Evolutionary conservation across 371 early-diverging fungal species (phyloP).

Genomic region (Mortierella sp.): DNA sequence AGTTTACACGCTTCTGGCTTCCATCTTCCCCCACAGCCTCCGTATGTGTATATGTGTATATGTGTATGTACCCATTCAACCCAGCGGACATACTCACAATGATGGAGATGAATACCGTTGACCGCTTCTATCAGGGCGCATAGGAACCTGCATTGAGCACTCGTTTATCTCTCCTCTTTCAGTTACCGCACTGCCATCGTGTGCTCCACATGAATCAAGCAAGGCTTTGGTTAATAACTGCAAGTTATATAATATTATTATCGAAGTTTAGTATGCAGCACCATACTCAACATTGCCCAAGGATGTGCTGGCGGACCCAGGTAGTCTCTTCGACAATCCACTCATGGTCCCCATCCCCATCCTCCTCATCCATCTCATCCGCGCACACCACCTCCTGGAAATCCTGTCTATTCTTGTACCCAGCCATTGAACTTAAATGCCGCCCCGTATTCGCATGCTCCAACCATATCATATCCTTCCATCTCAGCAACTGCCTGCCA

Average conservation of each 20-base stretch:
- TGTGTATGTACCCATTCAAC: not conserved
- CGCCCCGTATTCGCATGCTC: constrained; percentile 46
- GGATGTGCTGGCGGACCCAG: constrained; percentile 52
- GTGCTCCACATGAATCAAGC: too few relatives aligned
- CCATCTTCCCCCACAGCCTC: constrained; percentile 5
- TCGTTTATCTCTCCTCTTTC: too few relatives aligned
- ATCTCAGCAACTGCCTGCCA: constrained; percentile 28
- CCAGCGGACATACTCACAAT: not conserved
- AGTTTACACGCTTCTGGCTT: not conserved
- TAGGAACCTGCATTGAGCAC: not conserved
- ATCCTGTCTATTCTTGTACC: constrained; percentile 42
- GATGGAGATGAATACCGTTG: not conserved
- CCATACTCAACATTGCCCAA: constrained; percentile 24
- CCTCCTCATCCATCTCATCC: constrained; percentile 20
- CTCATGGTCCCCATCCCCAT: constrained; percentile 41
- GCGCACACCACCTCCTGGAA: constrained; percentile 49
- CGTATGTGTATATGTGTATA: not conserved
- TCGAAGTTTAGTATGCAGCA: too few relatives aligned
- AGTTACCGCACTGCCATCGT: too few relatives aligned
- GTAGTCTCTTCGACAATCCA: constrained; percentile 58
- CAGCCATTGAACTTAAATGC: constrained; percentile 46
- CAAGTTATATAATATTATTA: too few relatives aligned
- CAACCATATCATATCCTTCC: constrained; percentile 53
- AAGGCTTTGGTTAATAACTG: too few relatives aligned
- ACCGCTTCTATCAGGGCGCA: not conserved